Evolutionary conservation across 345 rosid genomes (phyloP), one percentile per base, ranked within the genome.

Genomic region (Garcia nutans): DNA sequence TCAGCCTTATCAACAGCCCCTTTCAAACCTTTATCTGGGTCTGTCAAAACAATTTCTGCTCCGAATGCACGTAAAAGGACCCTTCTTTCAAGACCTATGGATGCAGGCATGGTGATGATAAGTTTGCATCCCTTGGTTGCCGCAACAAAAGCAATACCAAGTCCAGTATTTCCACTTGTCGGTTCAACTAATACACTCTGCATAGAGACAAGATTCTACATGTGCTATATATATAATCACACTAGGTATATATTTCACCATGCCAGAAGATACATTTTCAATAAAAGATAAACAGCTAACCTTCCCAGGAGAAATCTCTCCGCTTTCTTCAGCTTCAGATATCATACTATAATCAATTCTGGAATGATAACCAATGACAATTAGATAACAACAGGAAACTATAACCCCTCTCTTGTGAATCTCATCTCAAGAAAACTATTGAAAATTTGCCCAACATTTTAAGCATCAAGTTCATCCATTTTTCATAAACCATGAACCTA

Each of bases 271-370:
- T 15, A 19, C 28, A 52, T 66, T 22, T 12, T 6, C 60, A 41
- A 57, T 8, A 63, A 56, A 74, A 80, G 67, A 42, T 28, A 50
- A 41, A 75, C 17, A 3, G 74, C 83, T 74, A 60, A 93, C 97
- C 93, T 91, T 95, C 74, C 88, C 87, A 0, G 97, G 97, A 68
- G 84, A 85, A 78, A 95, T 95, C 31, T 72, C 86, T 83, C 96
- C 96, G 23, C 83, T 87, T 55, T 90, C 94, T 85, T 95, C 99
- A 63, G 96, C 97, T 70, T 91, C 99, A 56, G 85, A 76, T 49
- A 93, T 87, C 99, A 93, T 95, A 55, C 96, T 84, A 24, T 88
- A 81, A 75, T 96, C 97, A 16, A 95, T 93, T 86, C 99, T 95
- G 87, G 66, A 68, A 80, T 44, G 44, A 44, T 77, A 77, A 69